These are phyloP conservation scores for Aureobasidium sp. DNA, from an alignment of 2,329 filamentous ascomycete species.

Conservation along the genomic window DNA sequence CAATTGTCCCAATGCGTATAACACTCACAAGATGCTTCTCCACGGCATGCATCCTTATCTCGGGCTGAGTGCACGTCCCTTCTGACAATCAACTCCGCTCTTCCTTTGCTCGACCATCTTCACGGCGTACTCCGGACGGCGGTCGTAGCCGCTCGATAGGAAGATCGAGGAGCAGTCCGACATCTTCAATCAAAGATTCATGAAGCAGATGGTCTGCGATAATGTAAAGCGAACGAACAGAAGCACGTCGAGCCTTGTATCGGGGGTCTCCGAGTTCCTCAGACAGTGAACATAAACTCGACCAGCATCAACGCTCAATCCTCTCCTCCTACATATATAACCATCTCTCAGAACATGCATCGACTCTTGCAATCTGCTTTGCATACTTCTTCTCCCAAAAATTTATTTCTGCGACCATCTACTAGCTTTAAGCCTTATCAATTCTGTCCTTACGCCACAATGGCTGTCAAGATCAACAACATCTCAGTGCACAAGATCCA, in stretches of 20 bases:
- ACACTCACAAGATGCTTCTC: background rate
- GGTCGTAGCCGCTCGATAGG: background rate
- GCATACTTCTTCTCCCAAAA: background rate
- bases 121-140: background rate
- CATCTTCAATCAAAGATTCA: background rate
- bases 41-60: background rate
- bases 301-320: background rate
- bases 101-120: background rate
- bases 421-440: background rate
- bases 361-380: background rate
- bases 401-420: background rate
- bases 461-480: slow-evolving; percentile 19
- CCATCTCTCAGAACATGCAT: background rate
- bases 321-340: background rate
- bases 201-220: background rate
- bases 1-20: background rate
- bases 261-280: background rate
- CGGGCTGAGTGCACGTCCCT: background rate
- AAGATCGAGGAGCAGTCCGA: background rate
- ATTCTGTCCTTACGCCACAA: slow-evolving; percentile 2
- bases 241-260: background rate
- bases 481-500: slow-evolving; percentile 24
- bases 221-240: background rate
- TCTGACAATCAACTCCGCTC: background rate
- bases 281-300: background rate